Base-by-base conservation (phyloP, 352 stramenopile species). In the Phytophthora sojae region DNA sequence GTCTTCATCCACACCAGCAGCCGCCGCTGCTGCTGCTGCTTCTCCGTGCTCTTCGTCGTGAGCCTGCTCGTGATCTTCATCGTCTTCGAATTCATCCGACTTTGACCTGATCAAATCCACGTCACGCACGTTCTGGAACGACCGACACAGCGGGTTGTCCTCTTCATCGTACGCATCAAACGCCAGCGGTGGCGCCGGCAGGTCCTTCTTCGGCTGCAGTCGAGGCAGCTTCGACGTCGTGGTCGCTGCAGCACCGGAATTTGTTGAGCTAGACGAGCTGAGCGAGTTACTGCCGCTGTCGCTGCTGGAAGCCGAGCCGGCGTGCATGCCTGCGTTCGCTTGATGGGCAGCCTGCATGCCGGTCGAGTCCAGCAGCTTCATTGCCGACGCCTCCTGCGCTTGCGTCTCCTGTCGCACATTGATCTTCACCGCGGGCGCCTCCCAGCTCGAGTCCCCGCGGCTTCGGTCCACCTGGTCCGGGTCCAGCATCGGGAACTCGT, bases 121-220 rank as follows among this genome's bases (percentile, higher is more conserved):
- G 61, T 88, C 75, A 17, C 75, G 70, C 29, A 88, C 80, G 55
- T 86, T 88, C 44, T 77, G 71, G 69, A 90, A 90, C 25, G 82
- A 86, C 17, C 54, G 64, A 57, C 74, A 86, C 23, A 88, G 44
- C 47, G 66, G 59, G 30, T 90, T 82, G 55, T 84, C 74, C 32
- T 79, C 73, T 11, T 90, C 82, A 39, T 88, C 82, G 44, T 90
- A 82, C 2, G 80, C 75, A 42, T 85, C 73, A 8, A 76, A 70
- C 25, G 44, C 26, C 30, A 66, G 44, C 1, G 68, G 65, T 21
- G 51, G 47, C 23, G 56, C 51, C 4, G 64, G 52, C 11, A 44
- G 29, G 25, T 79, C 76, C 26, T 79, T 72, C 29, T 69, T 68
- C 6, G 64, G 70, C 35, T 76, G 69, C 7, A 79, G 54, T 35